Evolutionary conservation across 2,329 filamentous ascomycete genomes (phyloP), one percentile per base, ranked within the genome.

Genomic region (Colletotrichum tabaci): DNA sequence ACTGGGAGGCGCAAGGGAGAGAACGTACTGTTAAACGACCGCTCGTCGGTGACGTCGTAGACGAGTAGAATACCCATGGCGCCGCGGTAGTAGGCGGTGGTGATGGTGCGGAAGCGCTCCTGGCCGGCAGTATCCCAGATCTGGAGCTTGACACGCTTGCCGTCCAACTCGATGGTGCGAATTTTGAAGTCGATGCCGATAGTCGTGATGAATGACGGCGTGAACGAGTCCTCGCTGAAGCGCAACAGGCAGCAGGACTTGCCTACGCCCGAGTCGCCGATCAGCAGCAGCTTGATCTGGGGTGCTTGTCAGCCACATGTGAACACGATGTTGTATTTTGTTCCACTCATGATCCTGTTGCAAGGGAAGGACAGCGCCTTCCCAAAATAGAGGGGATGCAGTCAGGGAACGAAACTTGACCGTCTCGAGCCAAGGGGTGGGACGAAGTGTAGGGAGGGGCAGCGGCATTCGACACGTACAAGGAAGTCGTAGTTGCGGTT

Each of bases 151-250:
- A 99, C 96, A 74, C 96, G 91, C 90, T 99, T 99, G 82, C 96
- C 96, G 85, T 99, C 96, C 77, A 99, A 89, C 86, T 99, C 96
- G 86, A 99, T 99, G 75, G 96, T 99, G 77, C 96, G 91, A 82
- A 99, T 99, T 90, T 99, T 99, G 88, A 99, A 99, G 86, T 99
- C 96, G 87, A 99, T 98, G 77, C 96, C 96, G 84, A 99, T 99
- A 74, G 96, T 99, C 74, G 95, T 98, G 87, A 98, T 98, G 88
- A 98, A 98, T 77, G 94, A 97, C 53, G 95, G 95, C 64, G 95
- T 98, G 87, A 98, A 98, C 57, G 94, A 97, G 87, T 98, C 95
- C 86, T 98, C 95, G 84, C 94, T 97, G 88, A 98, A 98, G 78
- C 95, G 94, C 81, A 98, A 88, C 82, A 98, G 89, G 85, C 95